Conservation (phyloP, 768 basidiomycete species). For the Lenzites betulinus region DNA sequence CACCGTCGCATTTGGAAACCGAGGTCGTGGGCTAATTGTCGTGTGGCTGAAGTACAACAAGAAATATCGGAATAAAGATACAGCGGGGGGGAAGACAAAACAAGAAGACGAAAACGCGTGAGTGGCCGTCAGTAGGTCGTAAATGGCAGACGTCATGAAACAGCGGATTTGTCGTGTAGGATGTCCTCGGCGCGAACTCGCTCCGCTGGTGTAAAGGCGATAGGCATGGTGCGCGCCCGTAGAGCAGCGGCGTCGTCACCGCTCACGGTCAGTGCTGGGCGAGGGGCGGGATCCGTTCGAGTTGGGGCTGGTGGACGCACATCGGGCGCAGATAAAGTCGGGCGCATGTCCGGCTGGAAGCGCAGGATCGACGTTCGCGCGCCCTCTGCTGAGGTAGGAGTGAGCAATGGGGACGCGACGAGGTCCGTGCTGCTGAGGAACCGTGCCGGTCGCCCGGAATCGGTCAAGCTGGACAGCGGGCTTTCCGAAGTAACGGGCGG, state of each 20-base stretch:
- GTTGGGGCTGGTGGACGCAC: neutral
- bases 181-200: conserved; percentile 13
- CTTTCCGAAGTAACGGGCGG: conserved; percentile 3
- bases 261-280: neutral
- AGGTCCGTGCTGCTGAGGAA: conserved; percentile 16
- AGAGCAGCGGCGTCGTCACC: conserved; percentile 10
- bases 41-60: no score
- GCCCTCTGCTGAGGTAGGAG: neutral
- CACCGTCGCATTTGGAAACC: no score
- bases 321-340: conserved; percentile 2
- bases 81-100: neutral
- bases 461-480: neutral
- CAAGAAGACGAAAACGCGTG: neutral
- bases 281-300: neutral
- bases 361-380: conserved; percentile 9
- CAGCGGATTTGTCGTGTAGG: neutral
- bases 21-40: no score
- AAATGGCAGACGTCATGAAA: neutral
- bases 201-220: conserved; percentile 8
- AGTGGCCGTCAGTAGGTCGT: neutral
- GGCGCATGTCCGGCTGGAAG: conserved; percentile 7
- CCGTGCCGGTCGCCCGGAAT: neutral
- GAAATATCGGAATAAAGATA: neutral
- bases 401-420: conserved; percentile 9
- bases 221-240: conserved; percentile 19